Percentiles rank a stretch among this genome's conserved stretches.
These are phyloP conservation scores for Vanrija pseudolonga DNA, from an alignment of 1,284 basidiomycete genomes.

Conservation along the genomic window DNA sequence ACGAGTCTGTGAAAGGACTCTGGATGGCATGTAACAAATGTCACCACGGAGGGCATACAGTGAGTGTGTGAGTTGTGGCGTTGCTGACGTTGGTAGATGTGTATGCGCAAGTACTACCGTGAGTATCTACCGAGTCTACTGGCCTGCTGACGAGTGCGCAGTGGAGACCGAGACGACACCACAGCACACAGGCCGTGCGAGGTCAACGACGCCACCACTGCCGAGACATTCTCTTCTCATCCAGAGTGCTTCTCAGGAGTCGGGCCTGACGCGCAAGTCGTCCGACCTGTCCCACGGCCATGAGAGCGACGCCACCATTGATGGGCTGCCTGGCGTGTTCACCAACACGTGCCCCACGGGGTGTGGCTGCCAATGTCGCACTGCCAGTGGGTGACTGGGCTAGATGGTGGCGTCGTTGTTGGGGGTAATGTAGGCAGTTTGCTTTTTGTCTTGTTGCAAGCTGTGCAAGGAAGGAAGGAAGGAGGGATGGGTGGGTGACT, in stretches of 20 bases:
- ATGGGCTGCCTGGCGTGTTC: too few species aligned
- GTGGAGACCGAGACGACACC: slow-evolving; percentile 4
- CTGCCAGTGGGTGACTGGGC: background rate
- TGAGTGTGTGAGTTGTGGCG: slow-evolving; percentile 1
- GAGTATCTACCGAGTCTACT: slow-evolving; percentile 1
- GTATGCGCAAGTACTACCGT: slow-evolving; percentile 39
- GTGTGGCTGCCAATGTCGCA: slow-evolving; percentile 40
- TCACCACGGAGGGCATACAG: slow-evolving; percentile 41
- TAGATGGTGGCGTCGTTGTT: background rate
- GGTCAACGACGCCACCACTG: too few species aligned
- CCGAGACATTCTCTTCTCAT: too few species aligned
- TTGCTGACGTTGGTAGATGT: slow-evolving; percentile 13
- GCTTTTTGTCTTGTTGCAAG: background rate
- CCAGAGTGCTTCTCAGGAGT: background rate
- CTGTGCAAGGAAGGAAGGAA: too few species aligned
- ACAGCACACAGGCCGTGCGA: background rate
- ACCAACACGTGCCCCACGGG: slow-evolving; percentile 34
- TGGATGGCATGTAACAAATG: slow-evolving; percentile 41
- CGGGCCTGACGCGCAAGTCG: background rate
- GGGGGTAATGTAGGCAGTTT: background rate
- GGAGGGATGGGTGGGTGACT: too few species aligned
- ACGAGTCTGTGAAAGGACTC: slow-evolving; percentile 31
- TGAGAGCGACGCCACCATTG: too few species aligned
- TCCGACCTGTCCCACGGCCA: background rate
- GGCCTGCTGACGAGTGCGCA: background rate